Evolutionary conservation across 805 yeast genomes (phyloP), one percentile per base, ranked within the genome.

Genomic region (Grigorovia humatica): DNA sequence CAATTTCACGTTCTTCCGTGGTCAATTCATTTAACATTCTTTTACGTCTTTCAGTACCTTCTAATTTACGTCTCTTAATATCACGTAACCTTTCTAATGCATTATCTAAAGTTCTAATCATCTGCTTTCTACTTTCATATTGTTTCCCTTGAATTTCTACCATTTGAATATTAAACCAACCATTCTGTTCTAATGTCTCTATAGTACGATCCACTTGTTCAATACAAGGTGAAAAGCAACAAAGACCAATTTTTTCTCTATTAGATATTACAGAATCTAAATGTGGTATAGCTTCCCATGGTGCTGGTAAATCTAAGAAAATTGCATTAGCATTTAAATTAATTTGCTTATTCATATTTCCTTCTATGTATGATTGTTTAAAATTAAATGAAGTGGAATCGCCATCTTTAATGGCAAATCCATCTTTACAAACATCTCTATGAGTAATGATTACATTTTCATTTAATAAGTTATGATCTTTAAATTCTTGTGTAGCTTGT

Each of bases 201-300:
- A 91, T 81, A 0, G 98, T 87, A 64, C 86, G 83, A 52, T 84
- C 84, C 3, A 93, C 99, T 70, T 93, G 99, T 69, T 93, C 99
- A 47, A 93, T 86, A 68, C 99, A 93, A 9, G 99, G 99, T 43
- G 96, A 87, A 64, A 93, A 93, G 68, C 99, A 93, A 69, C 99
- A 93, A 50, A 93, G 76, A 2, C 85, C 81, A 20, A 81, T 86
- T 29, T 74, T 73, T 51, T 74, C 72, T 18, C 70, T 70, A 9
- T 70, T 66, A 9, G 85, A 70, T 15, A 86, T 75, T 1, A 85
- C 95, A 1, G 59, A 49, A 12, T 74, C 70, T 46, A 91, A 69
- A 67, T 85, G 83, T 7, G 88, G 88, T 50, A 93, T 85, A 6
- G 99, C 99, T 41, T 81, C 81, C 97, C 98, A 91, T 9, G 99